phyloP scores from a whole-genome alignment of 805 yeast genomes.

The Tetrapisispora arboricola region DNA sequence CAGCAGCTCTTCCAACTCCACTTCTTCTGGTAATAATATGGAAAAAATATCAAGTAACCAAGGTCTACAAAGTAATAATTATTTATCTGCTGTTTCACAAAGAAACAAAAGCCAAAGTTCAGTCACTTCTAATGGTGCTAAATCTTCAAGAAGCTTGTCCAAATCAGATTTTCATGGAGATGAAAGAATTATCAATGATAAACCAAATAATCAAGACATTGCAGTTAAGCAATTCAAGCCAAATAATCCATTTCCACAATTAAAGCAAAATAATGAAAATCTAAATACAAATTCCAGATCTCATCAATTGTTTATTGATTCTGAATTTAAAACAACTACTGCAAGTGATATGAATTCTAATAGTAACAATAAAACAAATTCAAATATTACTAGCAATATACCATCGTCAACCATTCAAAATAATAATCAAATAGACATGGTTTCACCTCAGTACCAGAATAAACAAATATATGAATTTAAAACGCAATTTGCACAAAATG shows the following conservation, averaged over 20 bases:
- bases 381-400: no score
- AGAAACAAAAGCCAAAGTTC: conserved; percentile 19
- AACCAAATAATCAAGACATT: conserved; percentile 3
- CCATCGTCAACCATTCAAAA: not conserved
- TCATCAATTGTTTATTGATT: not conserved
- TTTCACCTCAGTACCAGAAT: not conserved
- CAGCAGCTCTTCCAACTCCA: not conserved
- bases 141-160: conserved; percentile 7
- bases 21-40: not conserved
- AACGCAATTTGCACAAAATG: not conserved
- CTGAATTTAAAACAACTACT: no score
- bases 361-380: not conserved
- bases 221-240: conserved; percentile 24
- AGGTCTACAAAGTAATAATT: not conserved
- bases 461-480: not conserved
- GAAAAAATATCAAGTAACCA: not conserved
- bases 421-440: no score
- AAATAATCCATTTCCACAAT: conserved; percentile 29
- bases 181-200: not conserved
- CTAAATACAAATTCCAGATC: not conserved
- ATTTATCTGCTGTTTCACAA: conserved; percentile 2
- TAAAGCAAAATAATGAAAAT: conserved; percentile 4
- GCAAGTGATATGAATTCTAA: not conserved
- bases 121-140: conserved; percentile 13
- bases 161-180: conserved; percentile 5